phyloP scores from a whole-genome alignment of 2,329 filamentous ascomycete genomes.

The Simplicillium aogashimaense region DNA sequence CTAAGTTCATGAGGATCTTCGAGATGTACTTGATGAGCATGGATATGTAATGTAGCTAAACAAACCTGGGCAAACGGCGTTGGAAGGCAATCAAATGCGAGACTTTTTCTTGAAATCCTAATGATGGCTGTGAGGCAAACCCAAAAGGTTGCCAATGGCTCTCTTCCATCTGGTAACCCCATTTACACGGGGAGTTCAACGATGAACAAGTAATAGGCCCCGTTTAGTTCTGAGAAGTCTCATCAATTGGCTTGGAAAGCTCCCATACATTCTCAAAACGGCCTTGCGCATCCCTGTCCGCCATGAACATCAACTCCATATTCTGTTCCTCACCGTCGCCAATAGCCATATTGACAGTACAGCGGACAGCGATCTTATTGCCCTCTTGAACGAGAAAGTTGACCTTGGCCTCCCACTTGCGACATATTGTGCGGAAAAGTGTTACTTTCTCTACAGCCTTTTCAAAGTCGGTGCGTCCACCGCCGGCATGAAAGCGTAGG shows the following conservation, averaged over 20 bases:
- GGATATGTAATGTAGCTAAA: conserved; percentile 43
- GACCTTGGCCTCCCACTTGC: not conserved
- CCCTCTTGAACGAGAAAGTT: conserved; percentile 1
- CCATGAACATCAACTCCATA: conserved; percentile 3
- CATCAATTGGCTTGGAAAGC: conserved; percentile 1
- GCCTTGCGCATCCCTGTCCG: conserved; percentile 1
- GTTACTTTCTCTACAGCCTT: not conserved
- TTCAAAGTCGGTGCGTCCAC: conserved; percentile 2
- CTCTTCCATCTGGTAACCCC: too few species aligned
- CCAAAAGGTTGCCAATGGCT: too few species aligned
- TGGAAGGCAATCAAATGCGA: conserved; percentile 7
- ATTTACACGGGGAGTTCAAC: too few species aligned
- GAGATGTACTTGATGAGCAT: conserved; percentile 89
- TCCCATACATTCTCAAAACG: conserved; percentile 1
- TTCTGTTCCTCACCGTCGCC: not conserved
- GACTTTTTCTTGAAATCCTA: conserved; percentile 7
- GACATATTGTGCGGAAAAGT: not conserved
- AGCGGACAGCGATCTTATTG: not conserved
- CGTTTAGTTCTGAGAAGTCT: not conserved
- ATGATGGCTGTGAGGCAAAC: too few species aligned
- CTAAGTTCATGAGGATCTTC: conserved; percentile 93
- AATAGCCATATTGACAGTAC: not conserved
- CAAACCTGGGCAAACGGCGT: conserved; percentile 11
- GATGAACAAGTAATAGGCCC: too few species aligned
- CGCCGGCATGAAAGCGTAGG: not conserved